Base-by-base conservation (phyloP, 2,329 filamentous ascomycete species). In the Cladobotryum protrusum region DNA sequence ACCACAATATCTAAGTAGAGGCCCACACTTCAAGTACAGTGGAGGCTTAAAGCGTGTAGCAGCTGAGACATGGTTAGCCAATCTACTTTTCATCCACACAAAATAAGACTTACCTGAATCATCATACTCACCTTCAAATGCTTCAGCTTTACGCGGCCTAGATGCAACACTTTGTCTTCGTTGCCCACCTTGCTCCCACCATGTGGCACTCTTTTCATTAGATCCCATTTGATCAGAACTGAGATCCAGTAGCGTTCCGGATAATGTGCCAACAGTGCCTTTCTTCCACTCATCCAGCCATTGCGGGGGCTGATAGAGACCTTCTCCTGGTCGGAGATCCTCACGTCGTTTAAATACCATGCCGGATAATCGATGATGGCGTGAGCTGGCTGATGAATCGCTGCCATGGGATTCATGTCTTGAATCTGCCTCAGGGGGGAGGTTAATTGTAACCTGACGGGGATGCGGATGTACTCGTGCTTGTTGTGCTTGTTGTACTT, bases 21-120 rank as follows among this genome's bases (percentile, higher is more conserved):
- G 93, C 0, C 93, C 93, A 61, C 92, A 96, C 67, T 90, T 91
- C 48, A 99, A 74, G 63, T 88, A 91, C 35, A 99, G 69, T 3
- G 82, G 78, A 18, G 93, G 93, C 58, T 87, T 87, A 68, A 97
- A 99, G 52, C 79, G 78, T 15, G 87, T 89, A 14, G 79, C 78
- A 36, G 72, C 74, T 77, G 47, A 40, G 24, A 12, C 4, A 29
- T 5, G 8, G 24, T 47, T 17, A 47, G 44, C 20, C 14, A 13
- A 24, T 18, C 24, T 34, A 14, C 19, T 44, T 32, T 19, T n/a
- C 11, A 32, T n/a, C 14, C 12, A 15, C 14, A 17, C 5, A 32
- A 51, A 15, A 24, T 12, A 17, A 12, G 34, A 61, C 70, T 68
- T 73, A 72, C 78, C 77, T 35, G 72, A 74, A 49, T 86, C 81